Evolutionary conservation across 129 eudicot genomes (phyloP), one percentile per base, ranked within the genome.

Genomic region (Calendula officinalis): DNA sequence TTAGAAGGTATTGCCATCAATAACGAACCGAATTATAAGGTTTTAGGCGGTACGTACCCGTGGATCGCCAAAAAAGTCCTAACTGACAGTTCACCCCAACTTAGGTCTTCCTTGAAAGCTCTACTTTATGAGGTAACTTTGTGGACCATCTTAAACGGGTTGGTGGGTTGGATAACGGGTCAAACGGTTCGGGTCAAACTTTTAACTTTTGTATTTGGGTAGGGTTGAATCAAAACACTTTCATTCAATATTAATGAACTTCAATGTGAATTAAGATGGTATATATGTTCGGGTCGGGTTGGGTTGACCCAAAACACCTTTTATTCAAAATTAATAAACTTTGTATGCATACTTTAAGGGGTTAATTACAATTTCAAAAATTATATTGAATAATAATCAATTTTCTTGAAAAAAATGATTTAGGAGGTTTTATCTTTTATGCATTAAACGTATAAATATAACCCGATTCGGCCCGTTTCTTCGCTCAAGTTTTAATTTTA

Each of bases 21-120:
- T 81, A 69, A 70, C 47, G 77, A 94, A 63, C 99, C 97, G 51
- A 76, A 89, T 73, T 94, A 94, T 83, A 94, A 94, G 73, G 99
- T 94, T 56, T 75, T 94, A 82, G 99, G 99, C 33, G 85, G 92
- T 69, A 84, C 99, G n/a, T 94, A 88, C 76, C 99, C 99, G 47
- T 94, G 95, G 95, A 94, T 94, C 73, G 99, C 99, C 65, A 77
- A 83, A 61, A 94, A 94, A 73, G 97, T 94, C 52, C 86, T 94
- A 52, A 88, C 83, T 39, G 95, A 82, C 77, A 82, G 81, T 68
- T 94, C 99, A 42, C 95, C 99, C 13, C 84, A 86, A 72, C 80
- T 94, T 65, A 71, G 77, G 75, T 78, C 99, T 36, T 88, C 99
- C 66, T 78, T 94, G 73, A 81, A 74, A 66, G 75, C 82, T 60